These are phyloP conservation scores for Incumbomyces delicatus DNA, from an alignment of 2,329 filamentous ascomycete species.

Conservation along the genomic window DNA sequence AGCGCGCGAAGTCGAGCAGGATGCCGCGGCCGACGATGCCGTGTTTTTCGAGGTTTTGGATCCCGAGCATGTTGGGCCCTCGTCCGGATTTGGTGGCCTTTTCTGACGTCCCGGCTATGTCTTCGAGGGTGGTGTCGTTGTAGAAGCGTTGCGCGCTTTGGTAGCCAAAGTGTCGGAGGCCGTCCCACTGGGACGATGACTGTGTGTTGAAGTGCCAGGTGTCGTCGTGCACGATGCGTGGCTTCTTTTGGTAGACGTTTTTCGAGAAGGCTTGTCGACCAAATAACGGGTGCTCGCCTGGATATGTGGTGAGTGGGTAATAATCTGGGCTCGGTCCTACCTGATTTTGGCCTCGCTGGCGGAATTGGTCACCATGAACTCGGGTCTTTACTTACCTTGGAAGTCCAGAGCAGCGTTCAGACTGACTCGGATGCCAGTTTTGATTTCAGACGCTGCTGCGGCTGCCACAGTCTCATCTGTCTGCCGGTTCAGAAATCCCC, in stretches of 20 bases:
- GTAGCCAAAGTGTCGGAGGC: constrained; percentile 21
- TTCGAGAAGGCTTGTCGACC: constrained; percentile 23
- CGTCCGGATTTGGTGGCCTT: constrained; percentile 8
- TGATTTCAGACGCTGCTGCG: constrained; percentile 37
- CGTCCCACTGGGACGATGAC: constrained; percentile 21
- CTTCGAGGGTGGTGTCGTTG: constrained; percentile 21
- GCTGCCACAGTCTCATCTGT: constrained; percentile 36
- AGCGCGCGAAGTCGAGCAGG: constrained; percentile 38
- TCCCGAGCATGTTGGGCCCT: constrained; percentile 16
- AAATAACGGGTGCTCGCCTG: constrained; percentile 26
- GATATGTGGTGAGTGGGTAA: neutral
- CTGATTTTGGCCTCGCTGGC: neutral
- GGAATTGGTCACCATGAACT: neutral
- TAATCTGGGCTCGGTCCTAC: no score
- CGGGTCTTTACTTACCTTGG: constrained; percentile 16
- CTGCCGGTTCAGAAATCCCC: constrained; percentile 47
- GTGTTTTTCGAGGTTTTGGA: constrained; percentile 28
- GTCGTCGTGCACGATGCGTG: constrained; percentile 22
- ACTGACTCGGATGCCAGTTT: constrained; percentile 24
- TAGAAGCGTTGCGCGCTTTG: constrained; percentile 18
- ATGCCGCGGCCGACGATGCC: constrained; percentile 39
- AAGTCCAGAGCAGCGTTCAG: constrained; percentile 31
- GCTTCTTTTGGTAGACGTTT: constrained; percentile 23
- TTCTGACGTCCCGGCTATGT: constrained; percentile 16
- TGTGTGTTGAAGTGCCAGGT: constrained; percentile 23